Evolutionary conservation across 257 asterid species (phyloP), one percentile per base, ranked within the genome.

Genomic region (Paulownia fortunei): DNA sequence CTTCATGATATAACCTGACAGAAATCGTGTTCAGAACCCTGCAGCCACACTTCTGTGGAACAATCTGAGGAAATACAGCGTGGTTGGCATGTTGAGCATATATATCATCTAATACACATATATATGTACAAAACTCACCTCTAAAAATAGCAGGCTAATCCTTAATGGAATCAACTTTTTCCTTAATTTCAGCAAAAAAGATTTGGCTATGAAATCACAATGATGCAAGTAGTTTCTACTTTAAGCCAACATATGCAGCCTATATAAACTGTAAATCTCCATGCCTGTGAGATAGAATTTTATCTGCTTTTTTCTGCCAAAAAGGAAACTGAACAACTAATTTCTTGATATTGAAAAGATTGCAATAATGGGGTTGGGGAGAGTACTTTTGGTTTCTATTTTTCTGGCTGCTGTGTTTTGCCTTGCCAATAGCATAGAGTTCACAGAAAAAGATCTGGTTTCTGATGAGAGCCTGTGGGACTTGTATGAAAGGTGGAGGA

Each of bases 381-480:
- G 80, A 44, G 63, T 80, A 71, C 49, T 86, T 58, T 68, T 89
- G 58, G 24, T 86, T 21, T 82, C 60, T 44, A 39, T 85, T 76
- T 26, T 75, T 37, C 23, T 88, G 39, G 84, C 88, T 42, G 26
- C 73, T 77, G 64, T 70, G 46, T 52, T 88, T 8, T 83, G 70
- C 27, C 67, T 84, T 30, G 90, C 87, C n/a, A 36, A 71, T 23
- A 51, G 94, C 87, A 30, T 90, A 18, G 97, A 92, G 42, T 84
- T 92, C 87, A 83, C 91, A 0, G 98, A 94, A 13, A 88, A 83
- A 52, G 98, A 94, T 79, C 19, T 87, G 34, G 85, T 73, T 32
- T 89, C 97, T 9, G 97, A 92, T 15, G 97, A 94, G 76, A 82
- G 85, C 79, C 58, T 92, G 18, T 94, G 91, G 95, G 81, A 84